Conservation (phyloP, 1,284 basidiomycete genomes). For the Butyriboletus regius region DNA sequence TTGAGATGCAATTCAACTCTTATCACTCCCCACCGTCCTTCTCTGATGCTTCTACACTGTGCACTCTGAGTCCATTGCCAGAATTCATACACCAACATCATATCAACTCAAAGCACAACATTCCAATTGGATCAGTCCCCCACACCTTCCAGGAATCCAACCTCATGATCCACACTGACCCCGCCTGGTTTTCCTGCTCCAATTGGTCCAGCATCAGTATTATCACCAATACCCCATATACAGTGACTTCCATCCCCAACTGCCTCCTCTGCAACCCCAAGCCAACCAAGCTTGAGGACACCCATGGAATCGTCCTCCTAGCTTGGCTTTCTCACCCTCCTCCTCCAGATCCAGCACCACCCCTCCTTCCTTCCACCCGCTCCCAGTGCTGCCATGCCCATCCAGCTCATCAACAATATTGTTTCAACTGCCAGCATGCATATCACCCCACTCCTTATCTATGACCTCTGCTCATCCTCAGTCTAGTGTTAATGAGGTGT, state of each 20-base stretch:
- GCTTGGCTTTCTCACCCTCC: conserved; percentile 30
- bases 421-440: too few relatives aligned
- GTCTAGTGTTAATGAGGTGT: too few relatives aligned
- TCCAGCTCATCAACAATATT: conserved; percentile 73
- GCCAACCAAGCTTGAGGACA: conserved; percentile 59
- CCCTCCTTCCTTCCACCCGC: conserved; percentile 30
- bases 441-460: too few relatives aligned
- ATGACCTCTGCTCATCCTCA: too few relatives aligned
- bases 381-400: conserved; percentile 45
- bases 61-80: conserved; percentile 50
- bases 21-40: conserved; percentile 48
- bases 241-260: conserved; percentile 27
- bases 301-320: conserved; percentile 59
- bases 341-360: conserved; percentile 21
- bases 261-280: conserved; percentile 24
- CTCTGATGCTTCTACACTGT: conserved; percentile 53
- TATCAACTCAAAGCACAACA: conserved; percentile 35
- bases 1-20: conserved; percentile 57
- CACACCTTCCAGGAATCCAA: conserved; percentile 46
- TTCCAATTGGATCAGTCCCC: conserved; percentile 44
- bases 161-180: conserved; percentile 33
- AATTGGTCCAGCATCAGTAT: conserved; percentile 30
- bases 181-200: conserved; percentile 28
- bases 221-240: conserved; percentile 29
- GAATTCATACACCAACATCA: conserved; percentile 37